phyloP scores from a whole-genome alignment of 208 protist species.

The Leishmania braziliensis region DNA sequence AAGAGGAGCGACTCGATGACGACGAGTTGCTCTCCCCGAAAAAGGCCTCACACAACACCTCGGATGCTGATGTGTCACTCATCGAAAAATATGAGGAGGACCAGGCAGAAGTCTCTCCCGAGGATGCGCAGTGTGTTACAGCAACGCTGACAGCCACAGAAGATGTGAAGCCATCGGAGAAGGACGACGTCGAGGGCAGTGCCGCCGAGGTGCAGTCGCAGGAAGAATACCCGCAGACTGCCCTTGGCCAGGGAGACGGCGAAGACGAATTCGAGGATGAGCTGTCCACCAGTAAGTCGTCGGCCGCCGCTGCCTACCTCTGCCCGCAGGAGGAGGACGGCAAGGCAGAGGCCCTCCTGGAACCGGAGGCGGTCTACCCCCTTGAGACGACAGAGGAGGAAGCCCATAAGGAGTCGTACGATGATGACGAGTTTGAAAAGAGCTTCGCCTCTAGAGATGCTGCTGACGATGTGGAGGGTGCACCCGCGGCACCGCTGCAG shows the following conservation, averaged over 20 bases:
- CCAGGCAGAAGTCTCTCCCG: not conserved
- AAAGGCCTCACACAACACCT: not conserved
- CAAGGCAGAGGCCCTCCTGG: not conserved
- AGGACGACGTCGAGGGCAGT: not conserved
- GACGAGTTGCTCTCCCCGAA: not conserved
- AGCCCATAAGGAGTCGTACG: slow-evolving; percentile 1
- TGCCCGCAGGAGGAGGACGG: slow-evolving; percentile 2
- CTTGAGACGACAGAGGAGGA: slow-evolving; percentile 13
- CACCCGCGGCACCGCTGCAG: not conserved
- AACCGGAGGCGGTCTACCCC: not conserved
- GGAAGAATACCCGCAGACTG: no score
- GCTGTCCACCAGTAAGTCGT: not conserved
- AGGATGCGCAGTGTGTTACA: no score
- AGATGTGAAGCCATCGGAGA: not conserved
- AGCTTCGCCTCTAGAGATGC: not conserved
- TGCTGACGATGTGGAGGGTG: not conserved
- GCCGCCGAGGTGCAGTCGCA: no score
- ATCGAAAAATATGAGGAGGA: not conserved
- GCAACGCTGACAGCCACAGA: not conserved
- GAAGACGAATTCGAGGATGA: slow-evolving; percentile 41
- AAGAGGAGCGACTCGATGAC: slow-evolving; percentile 19
- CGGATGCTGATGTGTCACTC: not conserved
- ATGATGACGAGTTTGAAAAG: not conserved
- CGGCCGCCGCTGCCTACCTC: slow-evolving; percentile 13
- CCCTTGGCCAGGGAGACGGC: not conserved